Base-by-base conservation (phyloP, 148 eudicot genomes). In the Rhododendron henanense region DNA sequence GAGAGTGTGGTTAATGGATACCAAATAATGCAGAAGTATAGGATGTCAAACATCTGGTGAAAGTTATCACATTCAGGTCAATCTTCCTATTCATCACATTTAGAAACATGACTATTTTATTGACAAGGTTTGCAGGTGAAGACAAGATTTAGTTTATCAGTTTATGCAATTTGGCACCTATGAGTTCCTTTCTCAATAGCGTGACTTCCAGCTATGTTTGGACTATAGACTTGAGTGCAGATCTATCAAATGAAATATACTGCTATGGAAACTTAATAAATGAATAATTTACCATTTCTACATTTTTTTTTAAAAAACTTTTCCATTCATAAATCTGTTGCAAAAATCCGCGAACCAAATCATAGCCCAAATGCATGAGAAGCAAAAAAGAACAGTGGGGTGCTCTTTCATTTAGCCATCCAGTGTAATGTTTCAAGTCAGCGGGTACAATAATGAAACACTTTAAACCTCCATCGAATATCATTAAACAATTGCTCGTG, bases 351-450 rank as follows among this genome's bases (percentile, higher is more conserved):
- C 4, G 3, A 63, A 6, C 71, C 71, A 23, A 61, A 63, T 63
- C 71, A 33, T 63, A 21, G 81, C 28, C 33, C 83, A 87, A 67
- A 84, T 67, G 74, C 82, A 65, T 25, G n/a, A 53, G n/a, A 47
- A 47, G 50, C 50, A 47, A 47, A 47, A 47, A 47, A 47, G 48
- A 47, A 47, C 2, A 47, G 63, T 73, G 44, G 25, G 41, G 63
- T 48, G 10, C 65, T 25, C 63, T 80, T 53, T 33, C 28, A 23
- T 25, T 78, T 41, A 10, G 11, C 25, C 57, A 23, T 47, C 39
- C 18, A 10, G 21, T 5, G 6, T 39, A 59, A 21, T 8, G 48
- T 44, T 21, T 59, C 48, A 57, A 81, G 37, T 57, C 48, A 81
- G 28, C 5, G 19, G 33, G 33, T 8, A 23, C 6, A 61, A 21